Percentiles rank a stretch among this genome's conserved stretches.
These are phyloP conservation scores for Ploettnerulaceae sp. DNA, from an alignment of 2,329 filamentous ascomycete genomes.

Conservation along the genomic window DNA sequence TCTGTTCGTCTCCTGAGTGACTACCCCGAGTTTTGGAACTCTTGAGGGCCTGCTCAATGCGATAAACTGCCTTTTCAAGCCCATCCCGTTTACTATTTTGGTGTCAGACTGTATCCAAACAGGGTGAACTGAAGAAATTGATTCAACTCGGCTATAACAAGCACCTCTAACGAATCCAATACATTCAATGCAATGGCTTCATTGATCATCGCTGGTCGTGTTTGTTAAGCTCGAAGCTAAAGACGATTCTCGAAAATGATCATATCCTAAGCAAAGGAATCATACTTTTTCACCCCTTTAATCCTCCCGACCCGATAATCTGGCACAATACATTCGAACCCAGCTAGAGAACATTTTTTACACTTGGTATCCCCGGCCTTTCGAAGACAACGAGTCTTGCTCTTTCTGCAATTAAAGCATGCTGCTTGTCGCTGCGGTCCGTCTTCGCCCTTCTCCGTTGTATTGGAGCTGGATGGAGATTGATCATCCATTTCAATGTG, in stretches of 20 bases:
- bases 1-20: conserved; percentile 40
- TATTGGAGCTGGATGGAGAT: conserved; percentile 24
- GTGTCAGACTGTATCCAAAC: conserved; percentile 16
- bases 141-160: too few species aligned
- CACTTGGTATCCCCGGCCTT: conserved; percentile 48
- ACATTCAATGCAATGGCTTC: too few species aligned
- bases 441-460: conserved; percentile 17
- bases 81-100: conserved; percentile 62
- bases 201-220: too few species aligned
- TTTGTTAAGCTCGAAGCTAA: too few species aligned
- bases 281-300: conserved; percentile 72
- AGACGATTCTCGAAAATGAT: too few species aligned
- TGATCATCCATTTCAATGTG: conserved; percentile 19
- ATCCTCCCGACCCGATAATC: conserved; percentile 69
- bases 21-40: conserved; percentile 41
- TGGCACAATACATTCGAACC: conserved; percentile 61
- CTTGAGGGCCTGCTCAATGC: conserved; percentile 66
- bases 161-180: too few species aligned
- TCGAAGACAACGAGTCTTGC: conserved; percentile 64
- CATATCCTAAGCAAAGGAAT: background rate
- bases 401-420: conserved; percentile 59
- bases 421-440: conserved; percentile 46
- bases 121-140: too few species aligned
- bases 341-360: conserved; percentile 55
- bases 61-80: conserved; percentile 67